Conservation (phyloP, 2,329 filamentous ascomycete genomes). For the Colletotrichum kahawae region DNA sequence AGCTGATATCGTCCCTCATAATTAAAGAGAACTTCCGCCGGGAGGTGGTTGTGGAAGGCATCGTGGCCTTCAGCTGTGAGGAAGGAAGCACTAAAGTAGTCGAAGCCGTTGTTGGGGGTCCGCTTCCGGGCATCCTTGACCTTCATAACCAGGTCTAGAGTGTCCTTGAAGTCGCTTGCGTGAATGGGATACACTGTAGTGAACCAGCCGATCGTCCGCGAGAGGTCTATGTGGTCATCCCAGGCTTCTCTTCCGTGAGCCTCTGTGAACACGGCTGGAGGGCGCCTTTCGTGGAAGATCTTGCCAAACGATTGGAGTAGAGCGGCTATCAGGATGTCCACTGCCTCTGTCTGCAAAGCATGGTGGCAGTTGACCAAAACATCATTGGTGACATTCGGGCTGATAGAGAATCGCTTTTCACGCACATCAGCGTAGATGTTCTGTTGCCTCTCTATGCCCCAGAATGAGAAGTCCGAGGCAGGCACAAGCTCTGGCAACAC, state of each 20-base stretch:
- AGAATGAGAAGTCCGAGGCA: slow-evolving; percentile 27
- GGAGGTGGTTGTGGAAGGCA: slow-evolving; percentile 29
- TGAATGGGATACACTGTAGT: slow-evolving; percentile 37
- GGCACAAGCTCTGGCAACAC: slow-evolving; percentile 13
- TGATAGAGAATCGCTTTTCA: slow-evolving; percentile 7
- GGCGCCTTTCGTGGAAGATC: slow-evolving; percentile 31
- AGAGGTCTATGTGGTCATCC: slow-evolving; percentile 31
- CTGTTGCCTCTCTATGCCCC: slow-evolving; percentile 24
- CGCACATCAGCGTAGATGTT: slow-evolving; percentile 29
- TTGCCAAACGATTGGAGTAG: slow-evolving; percentile 30
- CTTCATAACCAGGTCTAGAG: slow-evolving; percentile 24
- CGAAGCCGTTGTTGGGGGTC: slow-evolving; percentile 1
- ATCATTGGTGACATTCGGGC: slow-evolving; percentile 14
- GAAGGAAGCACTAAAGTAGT: neutral
- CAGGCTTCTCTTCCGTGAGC: slow-evolving; percentile 40
- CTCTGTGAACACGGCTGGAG: slow-evolving; percentile 36
- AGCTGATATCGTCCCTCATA: slow-evolving; percentile 52
- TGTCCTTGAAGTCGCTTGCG: neutral
- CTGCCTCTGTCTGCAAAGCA: slow-evolving; percentile 33
- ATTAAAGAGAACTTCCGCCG: slow-evolving; percentile 54
- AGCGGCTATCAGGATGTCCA: slow-evolving; percentile 39
- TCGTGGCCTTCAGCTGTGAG: neutral
- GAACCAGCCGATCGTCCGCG: slow-evolving; percentile 43
- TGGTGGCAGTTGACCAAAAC: slow-evolving; percentile 27
- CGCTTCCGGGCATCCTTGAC: slow-evolving; percentile 26